phyloP scores from a whole-genome alignment of 2,329 filamentous ascomycete species.

The Gremmenia infestans region DNA sequence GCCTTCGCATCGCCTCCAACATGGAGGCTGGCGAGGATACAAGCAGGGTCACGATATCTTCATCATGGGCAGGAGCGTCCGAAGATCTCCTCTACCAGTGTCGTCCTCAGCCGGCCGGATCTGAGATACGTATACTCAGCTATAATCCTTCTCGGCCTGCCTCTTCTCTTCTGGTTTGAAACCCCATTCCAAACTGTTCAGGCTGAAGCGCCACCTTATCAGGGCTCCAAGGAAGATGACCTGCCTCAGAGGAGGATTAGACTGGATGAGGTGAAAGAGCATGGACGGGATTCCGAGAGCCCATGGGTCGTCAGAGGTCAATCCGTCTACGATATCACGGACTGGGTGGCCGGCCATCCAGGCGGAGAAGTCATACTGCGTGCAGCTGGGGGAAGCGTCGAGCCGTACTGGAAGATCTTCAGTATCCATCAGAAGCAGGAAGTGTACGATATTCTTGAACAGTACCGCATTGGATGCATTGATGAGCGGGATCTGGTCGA shows the following conservation, averaged over 20 bases:
- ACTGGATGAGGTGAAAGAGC: slow-evolving; percentile 47
- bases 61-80: too few relatives aligned
- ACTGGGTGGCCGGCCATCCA: slow-evolving; percentile 61
- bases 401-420: slow-evolving; percentile 68
- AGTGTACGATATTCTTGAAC: slow-evolving; percentile 59
- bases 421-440: slow-evolving; percentile 62
- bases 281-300: slow-evolving; percentile 45
- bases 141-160: not conserved
- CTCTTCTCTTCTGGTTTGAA: not conserved
- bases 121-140: too few relatives aligned
- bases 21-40: too few relatives aligned
- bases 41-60: too few relatives aligned
- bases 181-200: not conserved
- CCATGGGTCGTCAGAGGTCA: slow-evolving; percentile 62
- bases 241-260: slow-evolving; percentile 6
- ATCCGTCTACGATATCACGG: slow-evolving; percentile 66
- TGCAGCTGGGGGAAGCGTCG: slow-evolving; percentile 59
- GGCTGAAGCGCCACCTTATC: slow-evolving; percentile 1
- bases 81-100: too few relatives aligned
- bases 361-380: slow-evolving; percentile 64
- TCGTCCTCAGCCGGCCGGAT: too few relatives aligned
- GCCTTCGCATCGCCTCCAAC: too few relatives aligned
- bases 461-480: slow-evolving; percentile 59
- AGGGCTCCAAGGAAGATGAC: not conserved
- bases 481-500: slow-evolving; percentile 54